Conservation (phyloP, 768 basidiomycete genomes). For the Royoungia palumana region DNA sequence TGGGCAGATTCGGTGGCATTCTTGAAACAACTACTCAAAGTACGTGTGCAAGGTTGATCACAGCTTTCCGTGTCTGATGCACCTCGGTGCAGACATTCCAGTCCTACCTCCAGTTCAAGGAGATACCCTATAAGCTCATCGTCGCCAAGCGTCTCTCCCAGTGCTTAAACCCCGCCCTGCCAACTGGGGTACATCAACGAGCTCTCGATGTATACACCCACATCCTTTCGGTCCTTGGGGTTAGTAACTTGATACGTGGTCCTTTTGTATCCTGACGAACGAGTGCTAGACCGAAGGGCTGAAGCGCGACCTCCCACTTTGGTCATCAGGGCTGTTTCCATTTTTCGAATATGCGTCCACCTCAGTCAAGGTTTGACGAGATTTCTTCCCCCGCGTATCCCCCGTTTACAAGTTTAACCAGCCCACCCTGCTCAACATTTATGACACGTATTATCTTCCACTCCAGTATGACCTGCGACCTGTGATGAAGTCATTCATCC, state of each 20-base stretch:
- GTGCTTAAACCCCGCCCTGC: slow-evolving; percentile 96
- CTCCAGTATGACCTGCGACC: slow-evolving; percentile 79
- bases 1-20: slow-evolving; percentile 99
- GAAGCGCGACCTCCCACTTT: slow-evolving; percentile 79
- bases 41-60: slow-evolving; percentile 27
- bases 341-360: slow-evolving; percentile 99
- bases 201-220: slow-evolving; percentile 94
- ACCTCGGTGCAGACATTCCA: slow-evolving; percentile 72
- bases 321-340: slow-evolving; percentile 95
- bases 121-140: slow-evolving; percentile 91
- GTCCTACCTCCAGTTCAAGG: slow-evolving; percentile 89
- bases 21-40: slow-evolving; percentile 90
- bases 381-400: slow-evolving; percentile 2
- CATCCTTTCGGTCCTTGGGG: slow-evolving; percentile 87
- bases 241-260: slow-evolving; percentile 38
- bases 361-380: slow-evolving; percentile 76
- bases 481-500: slow-evolving; percentile 90
- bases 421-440: slow-evolving; percentile 88
- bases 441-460: slow-evolving; percentile 89
- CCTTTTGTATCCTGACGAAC: slow-evolving; percentile 6
- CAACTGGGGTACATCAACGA: slow-evolving; percentile 94
- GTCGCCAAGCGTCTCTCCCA: slow-evolving; percentile 95
- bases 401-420: slow-evolving; percentile 27
- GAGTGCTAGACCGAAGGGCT: slow-evolving; percentile 74
- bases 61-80: not conserved